These are phyloP conservation scores for Pyrrhoderma lamaoense DNA, from an alignment of 1,284 basidiomycete species.

Conservation along the genomic window DNA sequence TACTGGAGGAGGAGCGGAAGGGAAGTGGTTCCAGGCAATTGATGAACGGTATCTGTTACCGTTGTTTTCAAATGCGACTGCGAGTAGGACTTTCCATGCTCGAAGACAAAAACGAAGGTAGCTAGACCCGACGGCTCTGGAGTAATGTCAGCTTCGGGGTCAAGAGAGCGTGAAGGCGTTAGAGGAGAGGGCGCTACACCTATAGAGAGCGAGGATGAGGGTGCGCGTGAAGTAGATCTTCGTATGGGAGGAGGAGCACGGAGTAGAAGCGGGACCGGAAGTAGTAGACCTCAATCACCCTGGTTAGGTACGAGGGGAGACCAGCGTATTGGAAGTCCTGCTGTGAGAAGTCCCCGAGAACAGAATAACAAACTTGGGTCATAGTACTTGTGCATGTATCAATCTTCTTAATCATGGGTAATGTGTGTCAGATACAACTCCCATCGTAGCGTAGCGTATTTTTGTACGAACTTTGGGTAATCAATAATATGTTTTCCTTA, in stretches of 20 bases:
- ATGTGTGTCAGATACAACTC: too few relatives aligned
- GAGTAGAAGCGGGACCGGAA: not conserved
- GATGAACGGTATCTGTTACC: constrained; percentile 95
- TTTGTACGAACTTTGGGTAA: too few relatives aligned
- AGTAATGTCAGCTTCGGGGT: not conserved
- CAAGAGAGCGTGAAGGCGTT: not conserved
- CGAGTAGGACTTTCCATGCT: constrained; percentile 81
- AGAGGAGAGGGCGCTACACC: constrained; percentile 3
- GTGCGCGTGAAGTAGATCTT: constrained; percentile 13
- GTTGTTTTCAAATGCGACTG: constrained; percentile 91
- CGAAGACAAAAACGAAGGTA: constrained; percentile 54
- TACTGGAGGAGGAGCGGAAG: constrained; percentile 31
- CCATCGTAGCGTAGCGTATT: too few relatives aligned
- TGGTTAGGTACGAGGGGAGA: constrained; percentile 9
- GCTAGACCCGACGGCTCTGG: not conserved
- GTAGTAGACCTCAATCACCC: not conserved
- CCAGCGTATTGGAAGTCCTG: constrained; percentile 13
- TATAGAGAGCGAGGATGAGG: constrained; percentile 14
- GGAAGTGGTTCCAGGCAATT: constrained; percentile 93
- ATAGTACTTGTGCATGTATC: constrained; percentile 2
- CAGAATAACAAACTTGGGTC: constrained; percentile 8
- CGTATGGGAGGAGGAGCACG: not conserved
- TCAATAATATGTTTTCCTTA: too few relatives aligned
- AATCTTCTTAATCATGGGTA: too few relatives aligned
- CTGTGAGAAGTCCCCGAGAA: constrained; percentile 15